phyloP scores from a whole-genome alignment of 768 basidiomycete species.

The Rhizopogon rudus region DNA sequence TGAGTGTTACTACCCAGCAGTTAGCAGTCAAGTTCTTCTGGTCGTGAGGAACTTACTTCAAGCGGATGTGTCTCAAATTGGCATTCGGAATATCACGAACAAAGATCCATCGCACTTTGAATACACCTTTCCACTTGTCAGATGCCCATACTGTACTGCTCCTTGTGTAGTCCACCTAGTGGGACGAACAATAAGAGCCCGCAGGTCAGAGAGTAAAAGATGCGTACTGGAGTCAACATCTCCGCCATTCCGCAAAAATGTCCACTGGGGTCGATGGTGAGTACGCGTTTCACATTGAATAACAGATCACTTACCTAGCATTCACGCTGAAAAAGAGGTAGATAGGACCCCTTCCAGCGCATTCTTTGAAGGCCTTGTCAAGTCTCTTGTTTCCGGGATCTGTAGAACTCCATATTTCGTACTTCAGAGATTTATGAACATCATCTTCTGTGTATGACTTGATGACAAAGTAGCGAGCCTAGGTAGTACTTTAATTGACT shows the following conservation, averaged over 20 bases:
- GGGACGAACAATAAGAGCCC: constrained; percentile 1
- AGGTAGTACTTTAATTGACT: constrained; percentile 4
- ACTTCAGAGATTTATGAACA: constrained; percentile 96
- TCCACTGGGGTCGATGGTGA: constrained; percentile 45
- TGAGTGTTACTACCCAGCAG: constrained; percentile 76
- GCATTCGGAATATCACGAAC: constrained; percentile 94
- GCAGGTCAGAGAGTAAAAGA: neutral
- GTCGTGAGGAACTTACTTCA: constrained; percentile 46
- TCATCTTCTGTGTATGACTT: constrained; percentile 99
- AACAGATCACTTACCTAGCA: constrained; percentile 47
- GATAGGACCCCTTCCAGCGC: constrained; percentile 86
- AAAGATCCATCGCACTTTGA: constrained; percentile 97
- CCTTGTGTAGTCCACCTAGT: constrained; percentile 83
- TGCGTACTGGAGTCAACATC: constrained; percentile 86
- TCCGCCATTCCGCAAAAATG: constrained; percentile 99
- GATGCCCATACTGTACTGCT: constrained; percentile 98
- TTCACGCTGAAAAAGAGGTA: constrained; percentile 99
- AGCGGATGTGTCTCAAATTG: constrained; percentile 81
- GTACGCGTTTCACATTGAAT: neutral
- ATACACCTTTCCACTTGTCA: constrained; percentile 99
- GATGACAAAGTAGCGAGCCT: constrained; percentile 96
- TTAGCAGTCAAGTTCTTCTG: constrained; percentile 6
- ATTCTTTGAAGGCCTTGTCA: constrained; percentile 96
- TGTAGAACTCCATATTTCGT: constrained; percentile 97
- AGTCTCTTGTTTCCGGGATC: constrained; percentile 96